Conservation (phyloP, 2,329 filamentous ascomycete species). For the Scytalidium sp. region DNA sequence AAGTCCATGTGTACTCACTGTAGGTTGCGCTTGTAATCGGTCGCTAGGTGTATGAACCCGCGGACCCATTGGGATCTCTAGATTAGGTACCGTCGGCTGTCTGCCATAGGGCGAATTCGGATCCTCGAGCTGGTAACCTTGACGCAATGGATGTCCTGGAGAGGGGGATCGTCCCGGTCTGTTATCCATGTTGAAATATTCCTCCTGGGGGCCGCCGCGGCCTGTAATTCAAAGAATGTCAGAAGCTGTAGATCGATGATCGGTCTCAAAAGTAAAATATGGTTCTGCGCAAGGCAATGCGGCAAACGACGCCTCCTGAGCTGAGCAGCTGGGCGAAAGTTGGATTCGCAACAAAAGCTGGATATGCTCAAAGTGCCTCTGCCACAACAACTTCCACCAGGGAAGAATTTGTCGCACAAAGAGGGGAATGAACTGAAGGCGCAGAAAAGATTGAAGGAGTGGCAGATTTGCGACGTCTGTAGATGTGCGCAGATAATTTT, state of each 20-base stretch:
- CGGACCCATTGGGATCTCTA: constrained; percentile 68
- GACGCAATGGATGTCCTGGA: constrained; percentile 68
- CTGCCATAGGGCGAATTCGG: constrained; percentile 35
- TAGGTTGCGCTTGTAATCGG: constrained; percentile 77
- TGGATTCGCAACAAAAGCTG: neutral
- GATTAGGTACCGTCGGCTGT: constrained; percentile 33
- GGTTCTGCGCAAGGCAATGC: constrained; percentile 9
- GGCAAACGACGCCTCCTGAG: constrained; percentile 19
- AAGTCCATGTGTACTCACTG: constrained; percentile 53
- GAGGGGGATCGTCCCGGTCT: constrained; percentile 67
- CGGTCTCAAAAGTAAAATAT: constrained; percentile 17
- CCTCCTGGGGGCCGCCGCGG: constrained; percentile 45
- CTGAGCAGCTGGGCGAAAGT: constrained; percentile 2
- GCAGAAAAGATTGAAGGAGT: neutral
- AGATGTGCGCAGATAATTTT: neutral
- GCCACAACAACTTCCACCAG: neutral
- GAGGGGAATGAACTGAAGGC: neutral
- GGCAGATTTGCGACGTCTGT: too few species aligned
- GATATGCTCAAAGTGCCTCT: neutral
- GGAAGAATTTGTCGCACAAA: neutral
- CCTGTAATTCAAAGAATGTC: constrained; percentile 1
- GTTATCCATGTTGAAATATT: constrained; percentile 61
- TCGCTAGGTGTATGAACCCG: constrained; percentile 64
- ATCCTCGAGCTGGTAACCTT: constrained; percentile 81
- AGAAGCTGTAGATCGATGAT: constrained; percentile 15